Base-by-base conservation (phyloP, 768 basidiomycete genomes). In the Kwoniella pini region DNA sequence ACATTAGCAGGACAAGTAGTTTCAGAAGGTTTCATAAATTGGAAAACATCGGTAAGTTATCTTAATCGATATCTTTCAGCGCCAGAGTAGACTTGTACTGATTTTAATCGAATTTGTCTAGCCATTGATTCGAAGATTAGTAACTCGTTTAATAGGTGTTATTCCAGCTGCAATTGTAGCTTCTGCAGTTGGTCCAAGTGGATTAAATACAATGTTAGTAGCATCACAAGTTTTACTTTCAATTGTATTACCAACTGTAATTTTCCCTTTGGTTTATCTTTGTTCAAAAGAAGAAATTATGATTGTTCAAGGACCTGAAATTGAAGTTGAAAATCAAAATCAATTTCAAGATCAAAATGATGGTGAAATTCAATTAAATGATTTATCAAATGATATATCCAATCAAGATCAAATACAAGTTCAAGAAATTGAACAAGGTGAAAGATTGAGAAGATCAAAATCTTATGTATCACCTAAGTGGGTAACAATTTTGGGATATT, bases 1-100 rank as follows among this genome's bases (percentile, higher is more conserved):
- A 96, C 91, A 0, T 83, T 95, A 12, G 88, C 90, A 0, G 92
- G 92, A 0, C 93, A 96, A 78, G 87, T 90, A 21, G 87, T 97
- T 38, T 87, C 86, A 0, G 92, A 96, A 78, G 92, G 93, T 0
- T 92, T 93, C 78, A 82, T 95, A 54, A 85, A 84, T 53, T 95
- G 91, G 91, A 83, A 85, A 45, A 84, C 91, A 33, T 88, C 89
- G 12, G 77, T 78, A 46, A 66, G 76, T 61, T 30, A n/a, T 17
- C 3, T 22, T 24, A 38, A n/a, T 19, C 7, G 13, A 53, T 22
- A 31, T 53, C 26, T n/a, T 53, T 10, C 7, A 49, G 26, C 46
- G 11, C 13, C 7, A 10, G 9, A 26, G 19, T 28, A 27, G 27
- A 15, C 33, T 7, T 9, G 11, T 9, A 49, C 6, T 13, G 21